These are phyloP conservation scores for Comarum palustre DNA, from an alignment of 306 rosid genomes.

Conservation along the genomic window DNA sequence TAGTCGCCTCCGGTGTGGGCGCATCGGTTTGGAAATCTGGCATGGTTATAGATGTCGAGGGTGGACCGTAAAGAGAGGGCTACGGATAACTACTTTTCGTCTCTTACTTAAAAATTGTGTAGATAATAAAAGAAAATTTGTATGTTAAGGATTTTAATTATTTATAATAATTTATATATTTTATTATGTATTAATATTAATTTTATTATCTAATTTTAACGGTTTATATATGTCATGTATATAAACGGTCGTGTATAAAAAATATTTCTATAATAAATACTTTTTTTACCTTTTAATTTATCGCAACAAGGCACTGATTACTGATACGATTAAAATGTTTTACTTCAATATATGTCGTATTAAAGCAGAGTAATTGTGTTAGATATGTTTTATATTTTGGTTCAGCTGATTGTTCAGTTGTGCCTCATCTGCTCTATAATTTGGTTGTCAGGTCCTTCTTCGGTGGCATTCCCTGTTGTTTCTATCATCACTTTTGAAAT, in stretches of 20 bases:
- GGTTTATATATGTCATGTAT: too few relatives aligned
- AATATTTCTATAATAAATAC: too few relatives aligned
- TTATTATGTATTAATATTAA: too few relatives aligned
- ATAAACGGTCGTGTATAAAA: too few relatives aligned
- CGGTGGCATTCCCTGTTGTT: background rate
- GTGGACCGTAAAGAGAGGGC: background rate
- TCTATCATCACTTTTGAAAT: background rate
- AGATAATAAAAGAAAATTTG: too few relatives aligned
- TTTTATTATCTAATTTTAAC: too few relatives aligned
- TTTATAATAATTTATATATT: too few relatives aligned
- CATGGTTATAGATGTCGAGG: background rate
- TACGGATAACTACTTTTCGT: background rate
- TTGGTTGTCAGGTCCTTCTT: background rate
- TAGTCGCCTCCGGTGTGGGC: conserved; percentile 17
- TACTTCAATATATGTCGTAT: background rate
- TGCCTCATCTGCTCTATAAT: background rate
- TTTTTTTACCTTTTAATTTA: too few relatives aligned
- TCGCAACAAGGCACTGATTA: conserved; percentile 49
- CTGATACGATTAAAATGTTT: conserved; percentile 23
- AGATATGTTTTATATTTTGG: background rate
- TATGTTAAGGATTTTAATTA: too few relatives aligned
- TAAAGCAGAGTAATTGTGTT: background rate
- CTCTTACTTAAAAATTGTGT: background rate
- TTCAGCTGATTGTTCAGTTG: background rate
- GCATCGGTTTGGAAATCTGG: conserved; percentile 9